Base-by-base conservation (phyloP, 768 basidiomycete species). In the Xerocomellus intermedius region DNA sequence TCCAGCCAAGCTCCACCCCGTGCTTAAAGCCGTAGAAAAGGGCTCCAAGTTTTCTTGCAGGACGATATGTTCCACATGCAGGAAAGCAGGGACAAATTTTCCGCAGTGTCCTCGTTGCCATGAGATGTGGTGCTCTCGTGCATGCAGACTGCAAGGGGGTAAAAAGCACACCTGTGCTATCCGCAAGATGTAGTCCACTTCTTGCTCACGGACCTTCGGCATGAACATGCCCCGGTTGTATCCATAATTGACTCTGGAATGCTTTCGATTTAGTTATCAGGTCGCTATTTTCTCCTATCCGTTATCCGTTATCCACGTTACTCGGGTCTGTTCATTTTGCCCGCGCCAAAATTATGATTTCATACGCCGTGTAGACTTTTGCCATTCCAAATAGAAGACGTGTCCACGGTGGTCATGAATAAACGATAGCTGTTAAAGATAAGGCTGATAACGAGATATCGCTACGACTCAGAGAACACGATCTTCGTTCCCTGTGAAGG, bases 401-500 rank as follows among this genome's bases (percentile, higher is more conserved):
- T 45, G 43, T 24, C 38, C 49, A 58, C 19, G 17, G 32, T 54
- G 21, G 32, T 28, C 48, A 21, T n/a, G 30, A 28, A 48, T 49
- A 50, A 48, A 48, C 17, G 43, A 44, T 38, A 45, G 21, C 5
- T 5, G 22, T 26, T n/a, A 12, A 48, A 17, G 54, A 32, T 37
- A 36, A 4, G 30, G 21, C 22, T 4, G 39, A 46, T 52, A 44
- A 39, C 22, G 42, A 44, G 48, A 50, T 43, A 39, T 46, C 14
- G 39, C 48, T 60, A 64, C 19, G 58, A 45, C 16, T 53, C 44
- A 24, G 62, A 51, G 41, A 80, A 91, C 50, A 81, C 82, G 54
- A 97, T 96, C 77, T 97, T 97, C 68, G 85, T 94, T 24, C 93
- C 91, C 70, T 86, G 84, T 43, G 85, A 77, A 41, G 84, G 81